A percentile compares a stretch with the other conserved stretches of the same genome.
phyloP scores from a whole-genome alignment of 2,329 filamentous ascomycete species.

The Stemphylium lycopersici region DNA sequence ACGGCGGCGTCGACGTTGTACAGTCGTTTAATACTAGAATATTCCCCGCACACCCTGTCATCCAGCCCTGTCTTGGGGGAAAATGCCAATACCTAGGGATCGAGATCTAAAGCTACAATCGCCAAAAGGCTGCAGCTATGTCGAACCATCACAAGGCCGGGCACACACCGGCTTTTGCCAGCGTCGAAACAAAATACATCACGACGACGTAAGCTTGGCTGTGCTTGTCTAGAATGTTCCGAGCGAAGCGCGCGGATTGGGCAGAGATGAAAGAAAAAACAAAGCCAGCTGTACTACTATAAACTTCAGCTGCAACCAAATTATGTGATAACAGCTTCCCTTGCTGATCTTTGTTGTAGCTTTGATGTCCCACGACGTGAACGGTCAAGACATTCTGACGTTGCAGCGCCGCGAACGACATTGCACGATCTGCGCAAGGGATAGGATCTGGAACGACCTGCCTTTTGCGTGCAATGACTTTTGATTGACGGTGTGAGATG shows the following conservation, averaged over 20 bases:
- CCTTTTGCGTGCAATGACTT: background rate
- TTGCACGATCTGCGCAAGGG: background rate
- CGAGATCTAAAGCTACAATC: slow-evolving; percentile 8
- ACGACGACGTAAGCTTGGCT: slow-evolving; percentile 11
- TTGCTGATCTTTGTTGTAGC: background rate
- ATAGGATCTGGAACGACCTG: background rate
- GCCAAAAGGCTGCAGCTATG: background rate
- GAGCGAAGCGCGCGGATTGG: background rate
- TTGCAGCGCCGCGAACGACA: background rate
- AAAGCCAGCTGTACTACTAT: background rate
- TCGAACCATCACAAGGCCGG: slow-evolving; percentile 10
- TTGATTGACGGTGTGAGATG: slow-evolving; percentile 2
- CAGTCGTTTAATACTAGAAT: slow-evolving; percentile 10
- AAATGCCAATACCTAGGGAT: slow-evolving; percentile 9
- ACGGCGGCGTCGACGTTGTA: background rate
- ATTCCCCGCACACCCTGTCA: slow-evolving; percentile 3
- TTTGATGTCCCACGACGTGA: slow-evolving; percentile 1
- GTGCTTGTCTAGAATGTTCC: slow-evolving; percentile 7
- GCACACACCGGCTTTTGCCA: slow-evolving; percentile 11
- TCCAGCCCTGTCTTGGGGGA: slow-evolving; percentile 7
- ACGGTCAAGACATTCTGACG: background rate
- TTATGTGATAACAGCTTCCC: background rate
- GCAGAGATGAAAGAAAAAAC: background rate
- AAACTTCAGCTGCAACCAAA: slow-evolving; percentile 1
- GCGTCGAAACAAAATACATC: slow-evolving; percentile 4